Evolutionary conservation across 1,139 yeast genomes (phyloP), one percentile per base, ranked within the genome.

Genomic region (Scheffersomyces segobiensis): DNA sequence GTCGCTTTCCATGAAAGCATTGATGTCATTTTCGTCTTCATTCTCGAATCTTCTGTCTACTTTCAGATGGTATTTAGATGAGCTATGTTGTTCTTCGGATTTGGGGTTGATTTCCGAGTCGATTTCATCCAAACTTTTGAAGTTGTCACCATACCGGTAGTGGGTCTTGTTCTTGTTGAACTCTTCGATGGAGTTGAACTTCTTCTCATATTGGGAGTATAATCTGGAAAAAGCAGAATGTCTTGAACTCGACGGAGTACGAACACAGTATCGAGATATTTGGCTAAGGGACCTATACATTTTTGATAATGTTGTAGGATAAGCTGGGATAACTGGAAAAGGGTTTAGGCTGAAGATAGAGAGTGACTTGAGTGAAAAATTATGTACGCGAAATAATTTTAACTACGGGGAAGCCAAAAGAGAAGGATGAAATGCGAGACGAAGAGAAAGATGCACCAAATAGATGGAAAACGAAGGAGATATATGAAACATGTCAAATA

Each of bases 131-230:
- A 75, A 62, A n/a, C 59, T 57, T 50, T 58, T 59, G 57, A 63
- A 60, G 52, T 61, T 65, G 53, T 69, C 65, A 3, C 80, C 80
- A 65, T 72, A 80, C 53, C 65, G 68, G 62, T 77, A 80, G 46
- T 71, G 69, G 5, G 75, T 75, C 63, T 76, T 78, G 46, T 65
- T 65, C 56, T 75, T 75, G 62, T 80, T 80, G 69, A 79, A 79
- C 53, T 76, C 77, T 14, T 79, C 82, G 53, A 79, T 75, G 49
- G 70, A 66, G 26, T 58, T 57, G 54, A 56, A 61, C 26, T 48
- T 48, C 26, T 48, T 24, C 19, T 48, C 6, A n/a, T 21, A 20
- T 17, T 32, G 42, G 19, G 50, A 48, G 50, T 48, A 48, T 24
- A 48, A n/a, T 19, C 50, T 48, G 50, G 20, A 20, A 24, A 20